phyloP scores from a whole-genome alignment of 2,329 filamentous ascomycete species.

The Aspergillus pseudotamarii region DNA sequence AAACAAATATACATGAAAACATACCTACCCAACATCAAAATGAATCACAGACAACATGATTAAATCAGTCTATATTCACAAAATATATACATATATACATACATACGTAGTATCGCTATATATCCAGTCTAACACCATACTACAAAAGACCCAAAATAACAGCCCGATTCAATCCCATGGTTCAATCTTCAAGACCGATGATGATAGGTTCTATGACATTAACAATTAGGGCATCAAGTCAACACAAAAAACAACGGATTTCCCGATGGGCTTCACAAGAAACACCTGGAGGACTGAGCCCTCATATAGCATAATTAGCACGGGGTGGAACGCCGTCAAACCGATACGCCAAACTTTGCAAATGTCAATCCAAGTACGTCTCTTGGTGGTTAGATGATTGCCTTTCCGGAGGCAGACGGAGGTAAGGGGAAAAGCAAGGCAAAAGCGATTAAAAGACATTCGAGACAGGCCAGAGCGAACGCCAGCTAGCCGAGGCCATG shows the following conservation, averaged over 20 bases:
- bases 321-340: conserved; percentile 11
- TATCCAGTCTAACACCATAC: conserved; percentile 1
- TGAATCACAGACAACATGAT: not conserved
- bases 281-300: not conserved
- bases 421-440: conserved; percentile 3
- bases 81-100: conserved; percentile 6
- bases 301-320: conserved; percentile 4
- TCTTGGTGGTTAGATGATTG: conserved; percentile 6
- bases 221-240: conserved; percentile 23
- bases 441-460: conserved; percentile 10
- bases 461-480: conserved; percentile 15
- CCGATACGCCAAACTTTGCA: conserved; percentile 15
- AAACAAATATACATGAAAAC: not conserved
- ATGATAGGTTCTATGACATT: conserved; percentile 24
- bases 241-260: conserved; percentile 6
- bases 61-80: not conserved
- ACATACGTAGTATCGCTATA: conserved; percentile 4
- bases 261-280: conserved; percentile 9
- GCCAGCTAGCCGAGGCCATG: conserved; percentile 9
- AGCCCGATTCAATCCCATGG: not conserved
- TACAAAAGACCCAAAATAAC: not conserved
- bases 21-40: not conserved
- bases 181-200: conserved; percentile 3
- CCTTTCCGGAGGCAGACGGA: conserved; percentile 11
- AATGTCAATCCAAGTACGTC: conserved; percentile 11